Evolutionary conservation across 2,329 filamentous ascomycete genomes (phyloP), one percentile per base, ranked within the genome.

Genomic region (Pseudocercospora fijiensis): DNA sequence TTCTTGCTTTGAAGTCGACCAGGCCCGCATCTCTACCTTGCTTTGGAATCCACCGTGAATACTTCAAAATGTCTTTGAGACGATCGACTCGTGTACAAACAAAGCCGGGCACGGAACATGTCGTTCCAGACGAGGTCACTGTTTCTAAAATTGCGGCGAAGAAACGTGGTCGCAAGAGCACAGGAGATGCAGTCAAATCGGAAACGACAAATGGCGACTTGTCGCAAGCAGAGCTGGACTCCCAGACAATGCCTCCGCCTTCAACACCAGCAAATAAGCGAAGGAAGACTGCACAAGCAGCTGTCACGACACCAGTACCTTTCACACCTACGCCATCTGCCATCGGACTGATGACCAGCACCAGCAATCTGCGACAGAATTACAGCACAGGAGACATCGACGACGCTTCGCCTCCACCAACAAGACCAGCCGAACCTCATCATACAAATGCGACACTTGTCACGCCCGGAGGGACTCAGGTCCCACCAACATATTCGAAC

Each of bases 391-490:
- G 76, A 22, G 78, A 79, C 62, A 75, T 78, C 43, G 75, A 79
- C 60, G 77, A 77, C 62, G 70, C 71, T 20, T 72, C 64, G 4
- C 72, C 73, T 4, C 71, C 73, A 7, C 60, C 69, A n/a, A 63
- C 61, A 1, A 84, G 88, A 24, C 83, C 89, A 1, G 88, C 87
- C 13, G 82, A 87, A 67, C 86, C 88, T 0, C 84, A 84, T 68
- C 78, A 80, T 13, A 90, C 88, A 49, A 91, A 92, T 74, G 90
- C 89, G 1, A 83, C 86, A 0, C 80, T 93, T 9, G 77, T 90
- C n/a, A 91, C 90, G 0, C 89, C 90, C 1, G 84, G 88, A 72
- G 88, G 88, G 2, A 89, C 87, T 2, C 83, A 86, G 51, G 73
- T 91, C 7, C 78, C 90, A 24, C 81, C 83, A 10, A 81, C 79